Percentiles rank a stretch among this genome's conserved stretches.
These are phyloP conservation scores for Fusarium verrucosum DNA, from an alignment of 2,329 filamentous ascomycete genomes.

Conservation along the genomic window DNA sequence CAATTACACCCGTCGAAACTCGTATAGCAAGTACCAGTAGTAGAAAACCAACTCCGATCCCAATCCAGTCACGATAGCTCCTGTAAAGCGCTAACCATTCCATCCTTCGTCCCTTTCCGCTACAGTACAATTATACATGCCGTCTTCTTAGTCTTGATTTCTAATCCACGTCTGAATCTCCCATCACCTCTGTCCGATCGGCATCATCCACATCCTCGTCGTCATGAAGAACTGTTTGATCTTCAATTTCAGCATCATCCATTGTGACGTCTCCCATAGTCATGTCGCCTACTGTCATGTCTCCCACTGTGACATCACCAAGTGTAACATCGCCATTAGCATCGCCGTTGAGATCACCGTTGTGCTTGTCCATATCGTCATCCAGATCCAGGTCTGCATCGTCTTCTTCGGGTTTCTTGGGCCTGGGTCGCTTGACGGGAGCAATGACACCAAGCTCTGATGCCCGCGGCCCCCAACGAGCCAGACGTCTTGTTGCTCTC, in stretches of 20 bases:
- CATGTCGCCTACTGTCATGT: conserved; percentile 46
- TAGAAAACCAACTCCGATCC: conserved; percentile 30
- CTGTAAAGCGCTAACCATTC: conserved; percentile 29
- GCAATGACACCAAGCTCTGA: conserved; percentile 58
- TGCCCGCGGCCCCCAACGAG: conserved; percentile 70
- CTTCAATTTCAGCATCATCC: conserved; percentile 65
- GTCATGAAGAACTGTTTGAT: conserved; percentile 50
- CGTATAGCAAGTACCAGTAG: conserved; percentile 4
- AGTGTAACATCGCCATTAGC: conserved; percentile 56
- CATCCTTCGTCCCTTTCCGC: conserved; percentile 13
- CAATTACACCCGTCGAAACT: conserved; percentile 25
- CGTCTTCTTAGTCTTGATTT: not conserved
- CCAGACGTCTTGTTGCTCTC: conserved; percentile 70
- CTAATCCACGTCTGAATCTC: conserved; percentile 50
- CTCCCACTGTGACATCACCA: conserved; percentile 45
- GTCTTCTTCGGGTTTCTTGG: conserved; percentile 41
- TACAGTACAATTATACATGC: conserved; percentile 22
- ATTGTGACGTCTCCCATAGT: conserved; percentile 55
- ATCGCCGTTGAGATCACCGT: conserved; percentile 31
- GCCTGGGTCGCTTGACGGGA: conserved; percentile 55
- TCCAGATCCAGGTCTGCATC: conserved; percentile 43
- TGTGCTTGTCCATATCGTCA: conserved; percentile 39
- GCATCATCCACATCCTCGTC: conserved; percentile 59
- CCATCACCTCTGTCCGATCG: conserved; percentile 52
- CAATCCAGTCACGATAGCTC: conserved; percentile 13